Percentiles rank a stretch among this genome's conserved stretches.
Conservation (phyloP, 2,329 filamentous ascomycete genomes). For the Ophiostoma fasciatum region DNA sequence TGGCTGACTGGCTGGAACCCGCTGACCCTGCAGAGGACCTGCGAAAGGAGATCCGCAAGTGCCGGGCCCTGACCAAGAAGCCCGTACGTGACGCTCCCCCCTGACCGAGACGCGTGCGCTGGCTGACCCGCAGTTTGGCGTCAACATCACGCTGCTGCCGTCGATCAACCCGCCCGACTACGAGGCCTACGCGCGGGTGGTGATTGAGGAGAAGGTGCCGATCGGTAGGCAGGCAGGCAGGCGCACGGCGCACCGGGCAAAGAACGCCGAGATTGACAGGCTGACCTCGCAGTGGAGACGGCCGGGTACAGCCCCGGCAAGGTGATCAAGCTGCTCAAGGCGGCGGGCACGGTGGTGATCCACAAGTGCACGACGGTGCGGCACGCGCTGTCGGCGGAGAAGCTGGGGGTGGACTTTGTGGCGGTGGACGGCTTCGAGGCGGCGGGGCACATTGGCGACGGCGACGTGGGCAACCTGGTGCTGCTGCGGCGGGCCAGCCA, state of each 20-base stretch:
- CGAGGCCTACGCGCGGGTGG: slow-evolving; percentile 73
- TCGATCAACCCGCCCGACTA: slow-evolving; percentile 86
- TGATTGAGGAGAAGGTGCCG: slow-evolving; percentile 82
- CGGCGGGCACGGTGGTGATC: slow-evolving; percentile 60
- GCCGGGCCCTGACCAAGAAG: slow-evolving; percentile 55
- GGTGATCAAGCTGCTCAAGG: slow-evolving; percentile 78
- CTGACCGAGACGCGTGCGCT: too few species aligned
- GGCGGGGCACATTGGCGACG: slow-evolving; percentile 77
- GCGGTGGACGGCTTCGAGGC: slow-evolving; percentile 98
- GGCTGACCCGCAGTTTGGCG: slow-evolving; percentile 56
- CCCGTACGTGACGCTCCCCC: too few species aligned
- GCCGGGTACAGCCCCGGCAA: slow-evolving; percentile 55
- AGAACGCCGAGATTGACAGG: too few species aligned
- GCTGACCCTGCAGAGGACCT: slow-evolving; percentile 81
- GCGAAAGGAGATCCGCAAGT: slow-evolving; percentile 82
- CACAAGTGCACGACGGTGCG: slow-evolving; percentile 98
- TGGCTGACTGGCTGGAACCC: too few species aligned
- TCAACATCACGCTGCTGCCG: slow-evolving; percentile 90
- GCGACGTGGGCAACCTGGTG: slow-evolving; percentile 80
- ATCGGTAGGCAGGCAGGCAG: too few species aligned
- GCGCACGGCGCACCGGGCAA: too few species aligned
- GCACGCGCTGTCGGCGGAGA: slow-evolving; percentile 80
- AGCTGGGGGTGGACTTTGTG: slow-evolving; percentile 91
- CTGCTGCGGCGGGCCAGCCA: slow-evolving; percentile 76
- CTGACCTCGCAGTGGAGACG: slow-evolving; percentile 33